Conservation (phyloP, 805 yeast genomes). For the Brettanomyces bruxellensis region DNA sequence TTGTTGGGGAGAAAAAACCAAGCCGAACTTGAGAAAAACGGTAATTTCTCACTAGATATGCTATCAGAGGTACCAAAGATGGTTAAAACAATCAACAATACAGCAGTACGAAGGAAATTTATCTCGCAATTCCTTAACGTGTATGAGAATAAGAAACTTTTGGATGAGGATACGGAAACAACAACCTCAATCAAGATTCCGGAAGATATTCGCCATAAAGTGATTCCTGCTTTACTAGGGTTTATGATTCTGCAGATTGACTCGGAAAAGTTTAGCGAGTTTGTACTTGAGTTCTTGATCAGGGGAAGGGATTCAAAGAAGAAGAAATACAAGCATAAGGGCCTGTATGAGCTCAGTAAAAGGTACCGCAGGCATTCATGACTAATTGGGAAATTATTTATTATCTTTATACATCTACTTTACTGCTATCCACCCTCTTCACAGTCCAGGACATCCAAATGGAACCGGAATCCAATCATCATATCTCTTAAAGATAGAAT, state of each 20-base stretch:
- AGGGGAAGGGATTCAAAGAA: slow-evolving; percentile 11
- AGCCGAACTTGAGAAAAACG: not conserved
- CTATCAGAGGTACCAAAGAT: slow-evolving; percentile 1
- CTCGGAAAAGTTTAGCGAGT: slow-evolving; percentile 8
- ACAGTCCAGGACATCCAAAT: slow-evolving; percentile 32
- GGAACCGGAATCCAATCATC: slow-evolving; percentile 45
- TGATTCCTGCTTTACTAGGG: slow-evolving; percentile 18
- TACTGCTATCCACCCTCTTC: too few relatives aligned
- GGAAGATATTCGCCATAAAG: slow-evolving; percentile 9
- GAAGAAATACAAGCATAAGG: slow-evolving; percentile 17
- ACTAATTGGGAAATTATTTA: too few relatives aligned
- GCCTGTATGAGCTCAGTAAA: slow-evolving; percentile 15
- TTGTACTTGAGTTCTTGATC: slow-evolving; percentile 21
- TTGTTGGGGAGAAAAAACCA: not conserved
- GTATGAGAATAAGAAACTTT: slow-evolving; percentile 1
- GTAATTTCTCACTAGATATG: slow-evolving; percentile 1
- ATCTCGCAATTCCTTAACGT: slow-evolving; percentile 15
- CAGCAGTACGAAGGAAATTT: slow-evolving; percentile 10
- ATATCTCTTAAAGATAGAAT: slow-evolving; percentile 23
- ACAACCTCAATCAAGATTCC: slow-evolving; percentile 12
- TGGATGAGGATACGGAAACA: not conserved
- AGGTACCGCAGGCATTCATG: slow-evolving; percentile 1
- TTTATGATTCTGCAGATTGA: slow-evolving; percentile 19
- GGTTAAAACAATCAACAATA: slow-evolving; percentile 2
- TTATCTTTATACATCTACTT: too few relatives aligned